Percentiles rank a stretch among this genome's conserved stretches.
phyloP scores from a whole-genome alignment of 2,329 filamentous ascomycete species.

The Cadophora sp. region DNA sequence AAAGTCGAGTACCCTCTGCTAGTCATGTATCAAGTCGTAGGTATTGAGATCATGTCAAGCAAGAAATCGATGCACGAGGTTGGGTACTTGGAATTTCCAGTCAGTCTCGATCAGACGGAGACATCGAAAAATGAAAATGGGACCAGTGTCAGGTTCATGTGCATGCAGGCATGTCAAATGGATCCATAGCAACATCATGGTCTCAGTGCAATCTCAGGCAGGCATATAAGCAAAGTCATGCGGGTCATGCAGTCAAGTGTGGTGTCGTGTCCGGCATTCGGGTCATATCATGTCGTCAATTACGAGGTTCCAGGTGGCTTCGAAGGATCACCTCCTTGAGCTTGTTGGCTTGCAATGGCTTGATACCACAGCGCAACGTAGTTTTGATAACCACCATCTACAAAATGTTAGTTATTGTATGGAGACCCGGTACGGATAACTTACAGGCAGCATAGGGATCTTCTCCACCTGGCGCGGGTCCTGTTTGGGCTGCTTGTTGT shows the following conservation, averaged over 20 bases:
- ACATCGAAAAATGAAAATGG: constrained; percentile 36
- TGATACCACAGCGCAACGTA: constrained; percentile 85
- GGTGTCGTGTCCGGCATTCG: constrained; percentile 37
- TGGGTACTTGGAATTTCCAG: constrained; percentile 23
- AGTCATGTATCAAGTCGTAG: constrained; percentile 36
- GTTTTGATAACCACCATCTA: constrained; percentile 81
- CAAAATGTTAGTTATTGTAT: constrained; percentile 1
- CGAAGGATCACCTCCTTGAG: constrained; percentile 43
- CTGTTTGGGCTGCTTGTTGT: constrained; percentile 51
- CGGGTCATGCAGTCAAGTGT: constrained; percentile 43
- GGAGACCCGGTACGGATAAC: constrained; percentile 35
- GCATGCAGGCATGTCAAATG: constrained; percentile 45
- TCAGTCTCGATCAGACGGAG: constrained; percentile 19
- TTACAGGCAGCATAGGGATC: constrained; percentile 80
- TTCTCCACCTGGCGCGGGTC: constrained; percentile 55
- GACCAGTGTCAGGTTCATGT: constrained; percentile 39
- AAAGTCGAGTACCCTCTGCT: constrained; percentile 25
- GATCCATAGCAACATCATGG: constrained; percentile 43
- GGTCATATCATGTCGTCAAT: constrained; percentile 35
- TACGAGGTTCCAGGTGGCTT: constrained; percentile 51
- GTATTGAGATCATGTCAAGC: constrained; percentile 38
- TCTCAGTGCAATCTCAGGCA: constrained; percentile 44
- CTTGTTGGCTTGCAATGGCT: constrained; percentile 60
- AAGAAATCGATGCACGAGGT: constrained; percentile 38
- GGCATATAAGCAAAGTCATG: constrained; percentile 44